Base-by-base conservation (phyloP, 2,329 filamentous ascomycete species). In the Fusarium sp. region DNA sequence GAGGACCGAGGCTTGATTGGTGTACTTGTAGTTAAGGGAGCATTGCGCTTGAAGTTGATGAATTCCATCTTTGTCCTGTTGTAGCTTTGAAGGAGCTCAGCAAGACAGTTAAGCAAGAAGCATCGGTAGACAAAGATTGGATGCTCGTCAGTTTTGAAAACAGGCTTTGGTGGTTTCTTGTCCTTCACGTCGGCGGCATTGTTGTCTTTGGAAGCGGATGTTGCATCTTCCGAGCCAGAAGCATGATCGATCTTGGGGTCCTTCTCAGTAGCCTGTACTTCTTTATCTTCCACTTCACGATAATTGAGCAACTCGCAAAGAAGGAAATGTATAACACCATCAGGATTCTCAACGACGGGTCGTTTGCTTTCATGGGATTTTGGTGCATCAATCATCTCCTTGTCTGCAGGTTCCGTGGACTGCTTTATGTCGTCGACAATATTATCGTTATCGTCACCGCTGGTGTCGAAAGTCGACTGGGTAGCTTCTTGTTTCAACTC, bases 51-150 rank as follows among this genome's bases (percentile, higher is more conserved):
- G 84, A 98, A 99, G 81, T 98, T 98, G 85, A 99, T 98, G 80
- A 99, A 98, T 80, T 99, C 97, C 46, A 99, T 90, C 86, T 99
- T 99, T 14, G 94, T 94, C 60, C 94, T 91, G 75, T 94, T 97
- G 83, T 98, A 99, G 78, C 93, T 97, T 63, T 93, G 91, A 19
- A 99, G 86, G 19, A 99, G 88, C 81, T 99, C 96, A 1, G 94
- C 92, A 42, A 99, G 85, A 78, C 95, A 97, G 79, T 96, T 94
- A 37, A 99, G 88, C 57, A 99, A 85, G 84, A 98, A 98, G 83
- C 95, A 98, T 52, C 96, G 91, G 79, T 98, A 99, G 59, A 98
- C 92, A 83, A 97, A 99, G 67, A 97, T 98, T 0, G 95, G 94
- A 80, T 99, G 94, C 38, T 98, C 93, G 56, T 97, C 94, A 2